These are phyloP conservation scores for Pittosporum tobira DNA, from an alignment of 129 eudicot species.

Conservation along the genomic window DNA sequence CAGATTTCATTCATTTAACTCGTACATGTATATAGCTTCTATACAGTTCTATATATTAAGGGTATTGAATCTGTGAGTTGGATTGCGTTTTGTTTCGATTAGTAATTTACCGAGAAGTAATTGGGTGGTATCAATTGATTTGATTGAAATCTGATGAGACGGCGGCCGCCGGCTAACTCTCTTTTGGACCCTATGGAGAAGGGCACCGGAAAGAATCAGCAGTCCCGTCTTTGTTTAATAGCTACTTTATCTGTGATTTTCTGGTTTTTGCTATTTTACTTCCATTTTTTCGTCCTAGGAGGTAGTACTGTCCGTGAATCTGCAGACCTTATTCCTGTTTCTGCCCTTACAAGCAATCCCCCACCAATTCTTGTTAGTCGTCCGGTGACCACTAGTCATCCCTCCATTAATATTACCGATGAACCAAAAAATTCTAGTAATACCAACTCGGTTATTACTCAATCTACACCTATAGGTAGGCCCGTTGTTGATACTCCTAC, in stretches of 20 bases:
- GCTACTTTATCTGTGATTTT: slow-evolving; percentile 37
- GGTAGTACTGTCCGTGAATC: slow-evolving; percentile 19
- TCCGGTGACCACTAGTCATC: slow-evolving; percentile 1
- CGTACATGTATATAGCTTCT: not conserved
- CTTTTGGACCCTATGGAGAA: slow-evolving; percentile 55
- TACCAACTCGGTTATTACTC: not conserved
- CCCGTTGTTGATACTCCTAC: not conserved
- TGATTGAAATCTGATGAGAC: slow-evolving; percentile 55
- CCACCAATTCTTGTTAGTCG: slow-evolving; percentile 18
- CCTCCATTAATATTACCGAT: not conserved
- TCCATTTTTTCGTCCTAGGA: slow-evolving; percentile 48
- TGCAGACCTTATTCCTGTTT: slow-evolving; percentile 20
- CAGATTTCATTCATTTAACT: not conserved
- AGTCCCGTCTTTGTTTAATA: slow-evolving; percentile 43
- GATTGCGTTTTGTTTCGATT: not conserved
- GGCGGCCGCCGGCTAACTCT: slow-evolving; percentile 42
- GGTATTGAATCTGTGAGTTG: not conserved
- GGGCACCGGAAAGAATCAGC: slow-evolving; percentile 33
- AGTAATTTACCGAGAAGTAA: slow-evolving; percentile 7
- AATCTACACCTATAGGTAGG: not conserved
- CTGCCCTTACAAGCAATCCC: slow-evolving; percentile 8
- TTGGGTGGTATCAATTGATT: not conserved
- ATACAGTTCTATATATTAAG: not conserved
- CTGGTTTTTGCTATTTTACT: slow-evolving; percentile 59
- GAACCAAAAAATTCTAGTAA: not conserved